Conservation (phyloP, 2,329 filamentous ascomycete genomes). For the Emergomyces pasteurianus region DNA sequence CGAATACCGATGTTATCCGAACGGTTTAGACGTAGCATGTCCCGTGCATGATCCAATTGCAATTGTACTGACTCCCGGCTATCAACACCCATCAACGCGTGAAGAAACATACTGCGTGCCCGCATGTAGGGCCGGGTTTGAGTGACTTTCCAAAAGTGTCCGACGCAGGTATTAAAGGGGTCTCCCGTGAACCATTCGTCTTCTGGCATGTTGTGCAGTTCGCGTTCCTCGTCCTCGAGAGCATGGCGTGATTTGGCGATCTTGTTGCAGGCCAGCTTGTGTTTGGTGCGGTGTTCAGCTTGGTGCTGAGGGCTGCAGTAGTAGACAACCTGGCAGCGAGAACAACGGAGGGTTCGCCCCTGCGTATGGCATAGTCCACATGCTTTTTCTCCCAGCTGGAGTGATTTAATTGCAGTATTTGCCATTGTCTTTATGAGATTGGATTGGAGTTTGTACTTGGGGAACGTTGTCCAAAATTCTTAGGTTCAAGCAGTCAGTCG, state of each 20-base stretch:
- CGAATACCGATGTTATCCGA: constrained; percentile 37
- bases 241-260: constrained; percentile 22
- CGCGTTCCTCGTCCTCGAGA: constrained; percentile 26
- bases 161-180: constrained; percentile 29
- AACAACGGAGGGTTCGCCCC: constrained; percentile 28
- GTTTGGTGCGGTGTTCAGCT: constrained; percentile 21
- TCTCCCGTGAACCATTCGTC: constrained; percentile 20
- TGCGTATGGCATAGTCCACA: constrained; percentile 17
- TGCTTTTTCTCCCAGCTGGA: not conserved
- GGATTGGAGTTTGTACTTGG: not conserved
- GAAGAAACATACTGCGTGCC: constrained; percentile 22
- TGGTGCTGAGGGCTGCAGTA: constrained; percentile 41
- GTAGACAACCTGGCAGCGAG: constrained; percentile 30
- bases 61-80: constrained; percentile 25
- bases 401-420: too few relatives aligned
- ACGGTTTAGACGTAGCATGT: constrained; percentile 35
- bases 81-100: constrained; percentile 23
- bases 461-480: too few relatives aligned
- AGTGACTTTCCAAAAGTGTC: constrained; percentile 33
- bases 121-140: constrained; percentile 37
- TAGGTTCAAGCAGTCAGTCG: too few relatives aligned
- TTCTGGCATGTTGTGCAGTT: constrained; percentile 22
- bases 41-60: constrained; percentile 29
- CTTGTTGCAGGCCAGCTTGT: constrained; percentile 31
- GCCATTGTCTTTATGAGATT: not conserved